These are phyloP conservation scores for Boletus rubropictus DNA, from an alignment of 768 basidiomycete species.

Conservation along the genomic window DNA sequence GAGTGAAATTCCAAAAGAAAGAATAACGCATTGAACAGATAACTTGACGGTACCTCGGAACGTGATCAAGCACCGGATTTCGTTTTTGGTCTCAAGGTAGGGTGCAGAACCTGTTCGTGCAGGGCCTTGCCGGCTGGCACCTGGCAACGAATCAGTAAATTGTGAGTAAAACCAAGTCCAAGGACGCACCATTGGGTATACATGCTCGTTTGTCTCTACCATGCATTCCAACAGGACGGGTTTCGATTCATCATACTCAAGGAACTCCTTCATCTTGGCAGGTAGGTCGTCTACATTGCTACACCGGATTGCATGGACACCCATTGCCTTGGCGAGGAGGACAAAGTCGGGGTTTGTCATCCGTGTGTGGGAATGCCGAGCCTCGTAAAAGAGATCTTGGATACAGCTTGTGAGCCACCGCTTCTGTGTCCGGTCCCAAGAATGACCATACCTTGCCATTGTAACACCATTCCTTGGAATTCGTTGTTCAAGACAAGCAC, in stretches of 20 bases:
- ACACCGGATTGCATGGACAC: conserved; percentile 85
- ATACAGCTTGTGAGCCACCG: conserved; percentile 1
- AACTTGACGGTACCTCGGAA: background rate
- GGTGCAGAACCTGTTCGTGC: conserved; percentile 85
- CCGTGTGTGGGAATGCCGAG: conserved; percentile 91
- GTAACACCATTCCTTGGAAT: conserved; percentile 98
- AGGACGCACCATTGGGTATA: conserved; percentile 77
- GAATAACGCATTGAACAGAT: no score
- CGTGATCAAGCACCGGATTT: conserved; percentile 22
- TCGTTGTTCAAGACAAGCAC: conserved; percentile 91
- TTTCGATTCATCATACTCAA: conserved; percentile 84
- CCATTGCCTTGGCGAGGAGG: conserved; percentile 83
- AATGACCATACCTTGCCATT: conserved; percentile 83
- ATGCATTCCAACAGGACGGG: conserved; percentile 90
- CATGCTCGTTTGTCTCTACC: conserved; percentile 80
- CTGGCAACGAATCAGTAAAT: conserved; percentile 31
- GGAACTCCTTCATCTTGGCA: conserved; percentile 96
- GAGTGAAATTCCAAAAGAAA: background rate
- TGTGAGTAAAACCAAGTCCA: background rate
- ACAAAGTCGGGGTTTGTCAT: conserved; percentile 98
- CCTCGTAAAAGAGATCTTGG: conserved; percentile 89
- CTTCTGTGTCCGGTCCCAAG: background rate
- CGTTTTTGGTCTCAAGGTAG: conserved; percentile 35
- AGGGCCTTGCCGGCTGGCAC: conserved; percentile 91
- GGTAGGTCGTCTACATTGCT: conserved; percentile 69